Evolutionary conservation across 2,329 filamentous ascomycete species (phyloP).

Genomic region (Huntiella moniliformis): DNA sequence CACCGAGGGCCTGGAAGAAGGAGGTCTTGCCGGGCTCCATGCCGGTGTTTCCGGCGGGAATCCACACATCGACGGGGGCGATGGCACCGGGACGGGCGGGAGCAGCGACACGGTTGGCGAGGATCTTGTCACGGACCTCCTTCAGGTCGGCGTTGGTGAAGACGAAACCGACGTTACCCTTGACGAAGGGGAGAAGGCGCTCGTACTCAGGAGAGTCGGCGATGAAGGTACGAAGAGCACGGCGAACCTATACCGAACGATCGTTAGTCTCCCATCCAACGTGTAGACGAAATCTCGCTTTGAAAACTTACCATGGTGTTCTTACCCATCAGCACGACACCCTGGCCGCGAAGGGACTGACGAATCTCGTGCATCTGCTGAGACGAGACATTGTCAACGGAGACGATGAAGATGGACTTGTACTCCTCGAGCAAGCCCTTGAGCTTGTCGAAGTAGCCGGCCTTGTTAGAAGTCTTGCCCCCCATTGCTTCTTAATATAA

Average conservation of each 20-base stretch:
- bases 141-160: conserved; percentile 98
- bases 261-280: conserved; percentile 1
- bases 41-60: conserved; percentile 97
- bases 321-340: conserved; percentile 98
- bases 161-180: conserved; percentile 97
- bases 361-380: conserved; percentile 99
- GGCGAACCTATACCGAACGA: conserved; percentile 48
- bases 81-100: conserved; percentile 95
- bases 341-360: conserved; percentile 71
- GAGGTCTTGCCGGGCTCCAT: conserved; percentile 99
- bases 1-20: conserved; percentile 99
- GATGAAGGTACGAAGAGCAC: conserved; percentile 91
- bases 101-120: conserved; percentile 91
- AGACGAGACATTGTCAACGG: conserved; percentile 98
- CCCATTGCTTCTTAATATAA: conserved; percentile 83
- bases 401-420: conserved; percentile 93
- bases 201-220: conserved; percentile 88
- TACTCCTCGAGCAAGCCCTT: conserved; percentile 93
- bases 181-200: conserved; percentile 87
- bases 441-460: conserved; percentile 98
- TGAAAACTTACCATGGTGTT: conserved; percentile 78
- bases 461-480: conserved; percentile 90
- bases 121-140: conserved; percentile 78
- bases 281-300: not conserved
- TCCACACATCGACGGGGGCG: conserved; percentile 79